Conservation (phyloP, 202 grass and related monocot species). For the Panicum hallii region DNA sequence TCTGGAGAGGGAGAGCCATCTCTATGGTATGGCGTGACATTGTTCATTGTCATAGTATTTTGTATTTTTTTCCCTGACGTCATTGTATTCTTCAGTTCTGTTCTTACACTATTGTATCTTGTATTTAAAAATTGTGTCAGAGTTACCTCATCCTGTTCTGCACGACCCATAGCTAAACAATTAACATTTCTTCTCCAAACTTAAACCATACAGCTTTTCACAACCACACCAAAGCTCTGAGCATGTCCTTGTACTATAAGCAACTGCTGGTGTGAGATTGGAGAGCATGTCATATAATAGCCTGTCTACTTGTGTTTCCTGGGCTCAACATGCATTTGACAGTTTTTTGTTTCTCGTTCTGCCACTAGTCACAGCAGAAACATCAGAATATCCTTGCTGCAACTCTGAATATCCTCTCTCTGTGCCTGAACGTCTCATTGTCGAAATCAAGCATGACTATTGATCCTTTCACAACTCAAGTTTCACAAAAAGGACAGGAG, state of each 20-base stretch:
- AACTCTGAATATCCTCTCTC: neutral
- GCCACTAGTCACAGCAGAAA: neutral
- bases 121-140: neutral
- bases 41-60: neutral
- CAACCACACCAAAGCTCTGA: slow-evolving; percentile 4
- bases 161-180: slow-evolving; percentile 3
- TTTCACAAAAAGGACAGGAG: neutral
- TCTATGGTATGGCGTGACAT: neutral
- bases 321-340: neutral
- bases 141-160: neutral
- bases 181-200: neutral
- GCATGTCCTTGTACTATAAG: neutral
- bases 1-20: slow-evolving; percentile 25
- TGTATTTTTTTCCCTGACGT: neutral
- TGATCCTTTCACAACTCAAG: slow-evolving; percentile 6
- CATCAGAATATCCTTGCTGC: neutral
- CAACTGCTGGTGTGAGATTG: neutral
- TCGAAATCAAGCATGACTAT: neutral
- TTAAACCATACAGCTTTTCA: neutral
- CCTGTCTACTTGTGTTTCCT: slow-evolving; percentile 8
- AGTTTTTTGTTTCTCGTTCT: neutral
- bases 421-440: neutral
- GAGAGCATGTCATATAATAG: slow-evolving; percentile 11
- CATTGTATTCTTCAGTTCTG: slow-evolving; percentile 3
- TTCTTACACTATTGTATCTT: slow-evolving; percentile 1